Conservation (phyloP, 768 basidiomycete genomes). For the Jaapia argillacea region DNA sequence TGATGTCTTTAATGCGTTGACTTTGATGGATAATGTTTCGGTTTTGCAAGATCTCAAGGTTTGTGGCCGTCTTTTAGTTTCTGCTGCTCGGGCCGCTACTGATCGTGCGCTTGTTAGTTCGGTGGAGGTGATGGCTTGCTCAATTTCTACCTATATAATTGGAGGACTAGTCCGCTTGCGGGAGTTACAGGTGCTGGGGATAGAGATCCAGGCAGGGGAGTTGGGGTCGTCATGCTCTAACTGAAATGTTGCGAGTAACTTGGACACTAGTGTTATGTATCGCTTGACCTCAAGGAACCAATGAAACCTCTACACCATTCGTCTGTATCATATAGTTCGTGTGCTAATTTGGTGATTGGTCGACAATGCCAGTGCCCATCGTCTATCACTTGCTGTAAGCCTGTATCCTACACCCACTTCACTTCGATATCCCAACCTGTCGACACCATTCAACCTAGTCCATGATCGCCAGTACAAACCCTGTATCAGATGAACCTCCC, state of each 20-base stretch:
- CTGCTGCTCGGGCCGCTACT: conserved; percentile 1
- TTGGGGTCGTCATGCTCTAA: conserved; percentile 93
- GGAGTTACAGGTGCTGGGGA: conserved; percentile 49
- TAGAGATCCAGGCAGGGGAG: conserved; percentile 58
- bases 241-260: neutral
- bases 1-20: conserved; percentile 94
- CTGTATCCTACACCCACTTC: no score
- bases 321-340: no score
- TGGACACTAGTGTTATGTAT: no score
- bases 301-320: no score
- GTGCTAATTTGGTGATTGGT: no score
- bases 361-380: no score
- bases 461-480: no score
- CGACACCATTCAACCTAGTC: no score
- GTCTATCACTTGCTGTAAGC: no score
- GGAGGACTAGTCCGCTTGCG: conserved; percentile 74
- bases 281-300: no score
- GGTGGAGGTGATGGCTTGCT: conserved; percentile 88
- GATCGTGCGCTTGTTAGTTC: conserved; percentile 46
- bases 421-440: no score
- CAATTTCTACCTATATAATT: conserved; percentile 93
- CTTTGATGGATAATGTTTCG: conserved; percentile 85
- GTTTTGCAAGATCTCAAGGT: conserved; percentile 84
- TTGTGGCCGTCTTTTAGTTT: conserved; percentile 9
- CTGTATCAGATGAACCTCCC: no score